phyloP scores from a whole-genome alignment of 345 rosid species.

The Linum tenue region DNA sequence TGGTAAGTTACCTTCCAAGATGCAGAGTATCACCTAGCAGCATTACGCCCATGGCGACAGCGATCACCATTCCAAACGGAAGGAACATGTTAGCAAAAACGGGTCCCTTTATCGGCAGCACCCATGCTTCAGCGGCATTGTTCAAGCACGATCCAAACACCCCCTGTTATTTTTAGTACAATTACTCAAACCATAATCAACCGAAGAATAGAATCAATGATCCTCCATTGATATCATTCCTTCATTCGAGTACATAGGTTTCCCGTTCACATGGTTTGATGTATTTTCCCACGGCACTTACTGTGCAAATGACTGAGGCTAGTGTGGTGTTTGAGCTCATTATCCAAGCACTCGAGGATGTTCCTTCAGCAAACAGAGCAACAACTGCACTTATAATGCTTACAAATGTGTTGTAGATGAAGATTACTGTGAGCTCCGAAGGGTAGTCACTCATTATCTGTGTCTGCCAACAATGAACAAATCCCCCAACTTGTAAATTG shows the following conservation, averaged over 20 bases:
- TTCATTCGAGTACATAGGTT: too few relatives aligned
- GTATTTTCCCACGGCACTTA: not conserved
- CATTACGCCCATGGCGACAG: conserved; percentile 20
- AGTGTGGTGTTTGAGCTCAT: not conserved
- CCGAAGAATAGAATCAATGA: too few relatives aligned
- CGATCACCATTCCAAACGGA: conserved; percentile 28
- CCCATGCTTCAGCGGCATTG: conserved; percentile 17
- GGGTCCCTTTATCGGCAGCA: conserved; percentile 21
- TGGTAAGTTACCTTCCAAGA: conserved; percentile 25
- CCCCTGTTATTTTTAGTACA: conserved; percentile 7
- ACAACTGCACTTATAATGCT: not conserved
- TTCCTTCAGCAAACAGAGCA: not conserved
- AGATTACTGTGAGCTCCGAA: not conserved
- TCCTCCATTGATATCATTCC: too few relatives aligned
- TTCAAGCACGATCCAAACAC: conserved; percentile 9
- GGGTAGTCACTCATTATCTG: not conserved
- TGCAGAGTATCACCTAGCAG: conserved; percentile 24
- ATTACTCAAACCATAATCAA: not conserved
- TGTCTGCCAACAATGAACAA: not conserved
- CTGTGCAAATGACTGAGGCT: not conserved
- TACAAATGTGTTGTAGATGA: not conserved
- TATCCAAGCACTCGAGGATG: not conserved
- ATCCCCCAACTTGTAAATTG: not conserved
- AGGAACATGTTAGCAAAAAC: conserved; percentile 24
- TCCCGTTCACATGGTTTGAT: too few relatives aligned